Conservation (phyloP, 1,139 yeast species). For the Candida buenavistaensis region DNA sequence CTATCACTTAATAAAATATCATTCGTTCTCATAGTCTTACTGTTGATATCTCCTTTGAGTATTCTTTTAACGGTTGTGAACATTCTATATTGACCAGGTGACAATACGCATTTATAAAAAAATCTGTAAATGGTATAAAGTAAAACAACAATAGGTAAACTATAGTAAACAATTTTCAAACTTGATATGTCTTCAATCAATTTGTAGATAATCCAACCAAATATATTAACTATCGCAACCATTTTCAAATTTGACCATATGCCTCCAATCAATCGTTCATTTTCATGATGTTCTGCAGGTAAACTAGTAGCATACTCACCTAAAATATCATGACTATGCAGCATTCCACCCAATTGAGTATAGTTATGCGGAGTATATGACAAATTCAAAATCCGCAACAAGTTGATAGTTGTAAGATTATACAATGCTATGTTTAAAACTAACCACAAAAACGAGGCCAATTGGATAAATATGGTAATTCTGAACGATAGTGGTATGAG, state of each 20-base stretch:
- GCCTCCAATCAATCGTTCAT: conserved; percentile 31
- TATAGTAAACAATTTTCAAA: conserved; percentile 14
- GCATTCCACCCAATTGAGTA: conserved; percentile 23
- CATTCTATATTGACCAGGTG: conserved; percentile 43
- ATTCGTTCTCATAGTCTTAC: conserved; percentile 59
- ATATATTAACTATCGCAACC: conserved; percentile 20
- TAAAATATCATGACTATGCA: conserved; percentile 8
- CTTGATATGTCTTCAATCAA: conserved; percentile 18
- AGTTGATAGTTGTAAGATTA: conserved; percentile 28
- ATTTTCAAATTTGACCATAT: conserved; percentile 29
- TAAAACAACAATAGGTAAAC: conserved; percentile 22
- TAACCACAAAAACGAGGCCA: conserved; percentile 39
- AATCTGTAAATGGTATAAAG: conserved; percentile 17
- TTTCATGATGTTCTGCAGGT: conserved; percentile 34
- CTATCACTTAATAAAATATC: conserved; percentile 83
- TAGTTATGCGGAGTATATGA: conserved; percentile 43
- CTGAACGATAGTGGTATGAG: conserved; percentile 43
- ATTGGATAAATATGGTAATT: conserved; percentile 30
- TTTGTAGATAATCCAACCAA: conserved; percentile 25
- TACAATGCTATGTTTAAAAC: conserved; percentile 28
- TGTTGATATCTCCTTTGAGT: conserved; percentile 55
- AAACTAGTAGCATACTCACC: conserved; percentile 38
- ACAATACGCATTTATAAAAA: conserved; percentile 16
- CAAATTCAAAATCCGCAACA: conserved; percentile 36
- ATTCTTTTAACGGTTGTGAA: conserved; percentile 54